Conservation (phyloP, 768 basidiomycete genomes). For the Tylopilus plumbeoviolaceoides region DNA sequence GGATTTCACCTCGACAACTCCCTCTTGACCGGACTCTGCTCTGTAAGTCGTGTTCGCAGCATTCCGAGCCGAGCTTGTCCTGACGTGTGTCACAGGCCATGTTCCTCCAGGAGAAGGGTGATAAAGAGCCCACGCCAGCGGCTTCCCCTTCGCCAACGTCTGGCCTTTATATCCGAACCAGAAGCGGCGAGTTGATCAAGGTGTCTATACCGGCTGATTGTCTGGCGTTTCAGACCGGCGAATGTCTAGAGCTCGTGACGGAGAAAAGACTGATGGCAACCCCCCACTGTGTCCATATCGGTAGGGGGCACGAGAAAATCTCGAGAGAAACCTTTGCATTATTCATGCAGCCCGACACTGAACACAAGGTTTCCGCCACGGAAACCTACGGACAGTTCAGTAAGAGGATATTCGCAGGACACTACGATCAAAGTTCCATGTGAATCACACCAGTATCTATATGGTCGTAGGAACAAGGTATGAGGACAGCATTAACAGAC, state of each 20-base stretch:
- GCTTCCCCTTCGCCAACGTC: conserved; percentile 69
- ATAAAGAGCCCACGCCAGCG: conserved; percentile 43
- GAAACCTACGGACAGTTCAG: conserved; percentile 91
- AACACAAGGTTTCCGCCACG: conserved; percentile 62
- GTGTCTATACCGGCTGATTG: conserved; percentile 83
- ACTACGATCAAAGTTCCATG: conserved; percentile 31
- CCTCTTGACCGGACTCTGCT: conserved; percentile 87
- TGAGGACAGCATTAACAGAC: conserved; percentile 7
- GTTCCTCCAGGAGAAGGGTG: conserved; percentile 58
- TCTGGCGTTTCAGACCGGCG: conserved; percentile 95
- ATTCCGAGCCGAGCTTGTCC: neutral
- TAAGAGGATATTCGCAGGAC: conserved; percentile 68
- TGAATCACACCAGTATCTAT: conserved; percentile 15
- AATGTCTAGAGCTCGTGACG: conserved; percentile 90
- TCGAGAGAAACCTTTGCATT: conserved; percentile 86
- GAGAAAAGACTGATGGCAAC: conserved; percentile 80
- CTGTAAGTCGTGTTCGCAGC: conserved; percentile 42
- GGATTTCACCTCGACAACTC: conserved; percentile 95
- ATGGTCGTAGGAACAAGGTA: conserved; percentile 6
- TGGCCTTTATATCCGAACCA: conserved; percentile 88
- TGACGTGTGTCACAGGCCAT: conserved; percentile 57
- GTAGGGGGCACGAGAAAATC: conserved; percentile 47
- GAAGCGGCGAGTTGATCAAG: conserved; percentile 73
- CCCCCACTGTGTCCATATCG: conserved; percentile 89
- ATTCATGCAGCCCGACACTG: conserved; percentile 86